phyloP scores from a whole-genome alignment of 2,329 filamentous ascomycete species.

The Setomelanomma holmii region DNA sequence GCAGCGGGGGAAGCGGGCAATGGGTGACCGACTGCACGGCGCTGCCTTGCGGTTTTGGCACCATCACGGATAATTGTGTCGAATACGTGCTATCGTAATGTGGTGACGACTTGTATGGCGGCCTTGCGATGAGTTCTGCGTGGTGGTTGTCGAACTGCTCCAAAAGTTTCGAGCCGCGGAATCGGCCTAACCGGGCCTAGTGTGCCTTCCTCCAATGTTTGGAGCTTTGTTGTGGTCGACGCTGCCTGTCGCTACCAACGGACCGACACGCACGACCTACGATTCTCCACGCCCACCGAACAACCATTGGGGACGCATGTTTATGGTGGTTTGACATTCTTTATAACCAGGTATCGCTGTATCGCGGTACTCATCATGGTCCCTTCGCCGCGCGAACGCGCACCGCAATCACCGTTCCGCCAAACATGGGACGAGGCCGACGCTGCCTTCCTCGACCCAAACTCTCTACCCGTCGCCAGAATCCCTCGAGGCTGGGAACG shows the following conservation, averaged over 20 bases:
- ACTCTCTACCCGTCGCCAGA: slow-evolving; percentile 50
- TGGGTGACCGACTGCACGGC: slow-evolving; percentile 47
- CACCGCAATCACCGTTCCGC: slow-evolving; percentile 36
- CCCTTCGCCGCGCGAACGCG: slow-evolving; percentile 40
- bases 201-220: slow-evolving; percentile 23
- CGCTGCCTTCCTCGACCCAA: slow-evolving; percentile 50
- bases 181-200: slow-evolving; percentile 10
- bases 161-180: slow-evolving; percentile 26
- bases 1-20: slow-evolving; percentile 64
- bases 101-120: neutral
- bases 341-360: slow-evolving; percentile 16
- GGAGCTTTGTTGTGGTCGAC: slow-evolving; percentile 11
- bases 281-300: slow-evolving; percentile 7
- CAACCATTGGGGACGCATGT: neutral
- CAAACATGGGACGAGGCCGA: slow-evolving; percentile 53
- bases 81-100: slow-evolving; percentile 1
- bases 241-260: slow-evolving; percentile 18
- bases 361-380: slow-evolving; percentile 26
- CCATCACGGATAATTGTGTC: slow-evolving; percentile 36
- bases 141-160: slow-evolving; percentile 4
- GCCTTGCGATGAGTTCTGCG: neutral
- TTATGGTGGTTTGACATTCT: slow-evolving; percentile 19
- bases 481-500: slow-evolving; percentile 59
- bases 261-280: slow-evolving; percentile 15
- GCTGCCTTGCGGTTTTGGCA: slow-evolving; percentile 44